These are phyloP conservation scores for Dactylis glomerata DNA, from an alignment of 176 grass and related monocot genomes.

Conservation along the genomic window DNA sequence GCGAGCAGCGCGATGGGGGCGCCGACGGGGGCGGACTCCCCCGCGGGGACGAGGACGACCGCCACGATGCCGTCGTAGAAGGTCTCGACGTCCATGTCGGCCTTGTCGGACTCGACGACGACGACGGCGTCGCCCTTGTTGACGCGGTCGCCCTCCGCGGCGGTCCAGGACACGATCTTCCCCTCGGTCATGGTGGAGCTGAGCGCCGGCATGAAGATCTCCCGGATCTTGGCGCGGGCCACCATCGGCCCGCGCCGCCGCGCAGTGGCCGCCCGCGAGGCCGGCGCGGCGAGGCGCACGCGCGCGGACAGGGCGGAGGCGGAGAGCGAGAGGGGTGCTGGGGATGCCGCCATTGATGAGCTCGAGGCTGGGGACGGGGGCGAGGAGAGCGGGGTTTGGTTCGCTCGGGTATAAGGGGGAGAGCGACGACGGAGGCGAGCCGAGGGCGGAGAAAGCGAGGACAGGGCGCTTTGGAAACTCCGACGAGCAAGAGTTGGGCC, in stretches of 20 bases:
- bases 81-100: conserved; percentile 97
- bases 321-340: conserved; percentile 36
- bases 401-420: conserved; percentile 18
- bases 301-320: conserved; percentile 29
- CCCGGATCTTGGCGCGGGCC: conserved; percentile 89
- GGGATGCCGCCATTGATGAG: conserved; percentile 38
- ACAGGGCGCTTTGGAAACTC: conserved; percentile 35
- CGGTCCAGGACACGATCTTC: conserved; percentile 87
- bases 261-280: neutral
- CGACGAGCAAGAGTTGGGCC: neutral
- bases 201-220: conserved; percentile 99
- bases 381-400: neutral
- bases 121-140: conserved; percentile 88
- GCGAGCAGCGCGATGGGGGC: conserved; percentile 94
- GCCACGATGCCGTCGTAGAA: conserved; percentile 96
- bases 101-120: conserved; percentile 96
- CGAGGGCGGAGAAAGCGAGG: conserved; percentile 50
- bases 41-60: conserved; percentile 71
- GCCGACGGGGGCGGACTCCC: conserved; percentile 75
- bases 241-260: conserved; percentile 41
- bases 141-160: conserved; percentile 81
- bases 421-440: neutral
- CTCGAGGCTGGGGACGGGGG: neutral
- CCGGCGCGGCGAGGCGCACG: neutral
- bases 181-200: conserved; percentile 99